phyloP scores from a whole-genome alignment of 139 green algal genomes.

The Zygnema cylindricum region DNA sequence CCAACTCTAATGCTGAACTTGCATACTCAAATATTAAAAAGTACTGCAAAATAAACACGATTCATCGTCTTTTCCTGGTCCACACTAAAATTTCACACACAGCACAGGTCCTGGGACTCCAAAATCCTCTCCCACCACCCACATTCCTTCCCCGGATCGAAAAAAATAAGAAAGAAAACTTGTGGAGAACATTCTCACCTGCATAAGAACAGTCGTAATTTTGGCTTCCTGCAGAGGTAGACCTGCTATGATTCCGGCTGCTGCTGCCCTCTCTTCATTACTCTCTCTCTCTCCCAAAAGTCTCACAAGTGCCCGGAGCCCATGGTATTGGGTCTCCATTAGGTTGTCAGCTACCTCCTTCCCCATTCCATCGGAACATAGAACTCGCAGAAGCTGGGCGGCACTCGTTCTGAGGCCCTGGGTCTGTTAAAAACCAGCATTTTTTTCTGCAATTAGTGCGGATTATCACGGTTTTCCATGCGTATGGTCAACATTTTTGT shows the following conservation, averaged over 20 bases:
- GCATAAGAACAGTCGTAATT: conserved; percentile 4
- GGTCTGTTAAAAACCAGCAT: not conserved
- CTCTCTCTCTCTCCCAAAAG: conserved; percentile 23
- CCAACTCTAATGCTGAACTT: too few species aligned
- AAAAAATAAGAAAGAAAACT: not conserved
- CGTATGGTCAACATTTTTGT: too few species aligned
- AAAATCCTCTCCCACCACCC: too few species aligned
- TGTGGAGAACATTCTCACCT: not conserved
- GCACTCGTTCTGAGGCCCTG: not conserved
- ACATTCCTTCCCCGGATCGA: not conserved
- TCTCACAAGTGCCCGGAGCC: conserved; percentile 22
- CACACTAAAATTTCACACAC: too few species aligned
- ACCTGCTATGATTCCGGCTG: conserved; percentile 4
- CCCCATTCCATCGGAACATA: conserved; percentile 9
- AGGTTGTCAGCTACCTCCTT: conserved; percentile 51
- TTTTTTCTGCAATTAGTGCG: too few species aligned
- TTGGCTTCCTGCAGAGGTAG: not conserved
- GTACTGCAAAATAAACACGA: too few species aligned
- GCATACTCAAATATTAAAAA: too few species aligned
- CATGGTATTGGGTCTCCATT: not conserved
- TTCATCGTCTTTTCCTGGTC: too few species aligned
- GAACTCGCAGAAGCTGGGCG: conserved; percentile 37
- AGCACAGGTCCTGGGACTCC: too few species aligned
- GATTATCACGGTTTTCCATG: too few species aligned
- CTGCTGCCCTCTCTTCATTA: conserved; percentile 25